These are phyloP conservation scores for Microcyclospora pomicola DNA, from an alignment of 2,329 filamentous ascomycete genomes.

Conservation along the genomic window DNA sequence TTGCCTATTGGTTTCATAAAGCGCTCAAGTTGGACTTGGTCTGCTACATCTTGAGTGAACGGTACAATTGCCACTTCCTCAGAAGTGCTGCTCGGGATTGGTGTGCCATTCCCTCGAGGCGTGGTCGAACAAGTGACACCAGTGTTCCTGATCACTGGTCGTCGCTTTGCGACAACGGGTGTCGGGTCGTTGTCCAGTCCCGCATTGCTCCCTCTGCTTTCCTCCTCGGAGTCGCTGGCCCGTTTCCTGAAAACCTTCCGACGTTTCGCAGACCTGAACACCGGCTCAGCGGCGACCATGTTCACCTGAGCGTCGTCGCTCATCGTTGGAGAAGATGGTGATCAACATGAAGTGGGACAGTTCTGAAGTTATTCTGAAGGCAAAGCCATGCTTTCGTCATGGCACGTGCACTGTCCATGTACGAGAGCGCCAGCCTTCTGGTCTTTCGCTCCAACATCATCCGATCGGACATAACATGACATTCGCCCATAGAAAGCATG, in stretches of 20 bases:
- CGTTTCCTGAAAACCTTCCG: constrained; percentile 38
- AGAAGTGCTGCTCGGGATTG: not conserved
- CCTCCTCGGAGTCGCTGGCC: constrained; percentile 13
- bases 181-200: not conserved
- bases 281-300: constrained; percentile 19
- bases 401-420: too few species aligned
- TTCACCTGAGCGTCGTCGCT: not conserved
- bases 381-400: too few species aligned
- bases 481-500: too few species aligned
- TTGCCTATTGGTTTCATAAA: constrained; percentile 62
- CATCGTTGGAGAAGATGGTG: not conserved
- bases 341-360: too few species aligned
- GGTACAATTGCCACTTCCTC: constrained; percentile 17
- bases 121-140: constrained; percentile 17
- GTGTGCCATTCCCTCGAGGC: not conserved
- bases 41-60: constrained; percentile 24
- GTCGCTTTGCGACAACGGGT: not conserved
- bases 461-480: too few species aligned
- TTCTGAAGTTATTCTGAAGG: too few species aligned
- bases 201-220: constrained; percentile 1
- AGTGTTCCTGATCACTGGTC: constrained; percentile 10
- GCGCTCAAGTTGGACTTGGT: constrained; percentile 32
- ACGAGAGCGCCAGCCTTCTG: too few species aligned
- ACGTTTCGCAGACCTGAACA: constrained; percentile 37
- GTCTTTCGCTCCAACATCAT: too few species aligned